These are phyloP conservation scores for Trichoderma asperellum DNA, from an alignment of 2,329 filamentous ascomycete species.

Conservation along the genomic window DNA sequence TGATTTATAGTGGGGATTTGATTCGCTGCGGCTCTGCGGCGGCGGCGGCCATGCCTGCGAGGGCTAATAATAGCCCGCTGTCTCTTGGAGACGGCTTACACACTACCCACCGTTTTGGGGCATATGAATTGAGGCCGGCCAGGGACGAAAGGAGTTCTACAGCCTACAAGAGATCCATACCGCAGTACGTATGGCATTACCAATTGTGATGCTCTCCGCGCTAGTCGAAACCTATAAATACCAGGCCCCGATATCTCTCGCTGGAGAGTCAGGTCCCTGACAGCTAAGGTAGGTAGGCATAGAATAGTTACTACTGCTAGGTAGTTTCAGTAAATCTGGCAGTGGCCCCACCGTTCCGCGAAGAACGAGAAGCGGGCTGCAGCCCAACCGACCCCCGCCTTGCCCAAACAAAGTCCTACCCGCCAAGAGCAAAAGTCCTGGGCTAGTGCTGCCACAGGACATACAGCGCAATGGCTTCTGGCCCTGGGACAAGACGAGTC, in stretches of 20 bases:
- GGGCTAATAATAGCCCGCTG: not conserved
- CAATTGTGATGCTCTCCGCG: not conserved
- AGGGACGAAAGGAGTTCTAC: not conserved
- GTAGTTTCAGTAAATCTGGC: not conserved
- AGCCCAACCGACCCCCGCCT: conserved; percentile 17
- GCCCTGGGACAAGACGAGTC: not conserved
- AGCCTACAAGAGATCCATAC: not conserved
- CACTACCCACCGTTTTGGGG: not conserved
- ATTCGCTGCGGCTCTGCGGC: conserved; percentile 7
- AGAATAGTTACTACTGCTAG: not conserved
- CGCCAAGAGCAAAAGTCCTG: conserved; percentile 27
- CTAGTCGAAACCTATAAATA: not conserved
- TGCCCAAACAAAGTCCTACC: conserved; percentile 26
- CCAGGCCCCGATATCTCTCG: not conserved
- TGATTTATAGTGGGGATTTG: not conserved
- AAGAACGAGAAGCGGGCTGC: not conserved
- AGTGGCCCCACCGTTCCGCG: conserved; percentile 6
- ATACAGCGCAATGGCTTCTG: not conserved
- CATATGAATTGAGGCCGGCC: not conserved
- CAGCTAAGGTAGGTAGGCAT: too few relatives aligned
- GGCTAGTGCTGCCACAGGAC: conserved; percentile 14
- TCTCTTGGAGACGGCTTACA: not conserved
- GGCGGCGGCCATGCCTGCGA: not conserved
- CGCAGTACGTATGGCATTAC: not conserved
- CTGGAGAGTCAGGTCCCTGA: not conserved